Conservation (phyloP, 31 red algal species). For the Odonthalia washingtoniensis region DNA sequence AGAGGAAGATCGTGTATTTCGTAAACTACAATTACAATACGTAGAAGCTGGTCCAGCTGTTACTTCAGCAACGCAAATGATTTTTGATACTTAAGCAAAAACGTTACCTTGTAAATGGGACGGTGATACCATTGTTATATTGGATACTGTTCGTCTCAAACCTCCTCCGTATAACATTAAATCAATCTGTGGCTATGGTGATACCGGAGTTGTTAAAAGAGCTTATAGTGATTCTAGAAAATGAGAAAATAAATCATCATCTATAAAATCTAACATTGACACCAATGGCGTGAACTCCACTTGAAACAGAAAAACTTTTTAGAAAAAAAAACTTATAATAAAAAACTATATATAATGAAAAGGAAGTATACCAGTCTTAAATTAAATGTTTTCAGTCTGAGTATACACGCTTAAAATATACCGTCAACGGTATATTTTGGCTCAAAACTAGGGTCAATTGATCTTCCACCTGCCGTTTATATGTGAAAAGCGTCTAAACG, state of each 20-base stretch:
- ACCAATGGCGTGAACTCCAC: slow-evolving; percentile 55
- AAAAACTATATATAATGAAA: too few relatives aligned
- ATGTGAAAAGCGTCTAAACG: too few relatives aligned
- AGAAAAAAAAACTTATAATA: too few relatives aligned
- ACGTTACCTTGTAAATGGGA: slow-evolving; percentile 81
- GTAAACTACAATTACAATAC: slow-evolving; percentile 44
- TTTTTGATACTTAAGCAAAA: slow-evolving; percentile 76
- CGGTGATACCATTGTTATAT: slow-evolving; percentile 61
- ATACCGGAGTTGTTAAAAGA: slow-evolving; percentile 24
- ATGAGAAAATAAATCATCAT: slow-evolving; percentile 45
- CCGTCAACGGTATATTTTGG: too few relatives aligned
- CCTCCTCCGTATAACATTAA: slow-evolving; percentile 26
- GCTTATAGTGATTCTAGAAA: slow-evolving; percentile 58
- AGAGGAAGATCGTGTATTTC: slow-evolving; percentile 41
- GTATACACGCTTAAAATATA: too few relatives aligned
- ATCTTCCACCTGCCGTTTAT: too few relatives aligned
- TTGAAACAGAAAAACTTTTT: too few relatives aligned
- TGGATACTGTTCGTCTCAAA: slow-evolving; percentile 67
- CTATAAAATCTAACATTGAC: slow-evolving; percentile 39
- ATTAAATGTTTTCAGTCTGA: too few relatives aligned
- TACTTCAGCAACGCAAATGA: slow-evolving; percentile 49
- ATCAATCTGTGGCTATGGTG: slow-evolving; percentile 33
- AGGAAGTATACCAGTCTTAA: too few relatives aligned
- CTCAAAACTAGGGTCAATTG: too few relatives aligned
- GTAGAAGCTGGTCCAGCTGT: slow-evolving; percentile 49